Base-by-base conservation (phyloP, 1,284 basidiomycete species). In the Thecaphora frezii region DNA sequence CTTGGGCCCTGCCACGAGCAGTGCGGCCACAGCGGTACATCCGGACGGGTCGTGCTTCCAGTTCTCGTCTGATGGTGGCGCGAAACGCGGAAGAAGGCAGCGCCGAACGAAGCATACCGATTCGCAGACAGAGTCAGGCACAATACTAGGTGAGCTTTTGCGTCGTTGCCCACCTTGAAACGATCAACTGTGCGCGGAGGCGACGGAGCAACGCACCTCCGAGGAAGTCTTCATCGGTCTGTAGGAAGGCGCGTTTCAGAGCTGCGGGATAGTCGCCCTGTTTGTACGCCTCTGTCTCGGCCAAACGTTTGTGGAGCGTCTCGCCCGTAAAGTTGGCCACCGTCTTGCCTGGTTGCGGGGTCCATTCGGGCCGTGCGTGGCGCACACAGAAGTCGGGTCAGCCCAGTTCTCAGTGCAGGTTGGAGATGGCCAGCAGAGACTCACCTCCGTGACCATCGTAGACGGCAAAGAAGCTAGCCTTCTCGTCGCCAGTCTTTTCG, bases 391-490 rank as follows among this genome's bases (percentile, higher is more conserved):
- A n/a, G n/a, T n/a, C n/a, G n/a, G n/a, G n/a, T n/a, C n/a, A n/a
- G n/a, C n/a, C n/a, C n/a, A n/a, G n/a, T n/a, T n/a, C n/a, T n/a
- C n/a, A n/a, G n/a, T n/a, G n/a, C n/a, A n/a, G n/a, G n/a, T n/a
- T n/a, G n/a, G n/a, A n/a, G n/a, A n/a, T 30, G 28, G 28, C 8
- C 28, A 30, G 8, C 7, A 7, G 14, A 30, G 28, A 36, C 33
- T 65, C 76, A 93, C 92, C 96, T 61, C 96, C 96, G 77, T 99
- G 96, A 22, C 96, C 96, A 81, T 99, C 96, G 77, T 97, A 98
- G 1, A 99, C 93, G 36, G 90, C 94, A 73, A 97, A 97, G 81
- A 97, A 94, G 55, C 69, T 73, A 1, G 82, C 82, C 48, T 81
- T 48, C 74, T 65, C 65, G 14, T 58, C 52, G 19, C 47, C 65